Percentiles rank a stretch among this genome's conserved stretches.
Evolutionary conservation across 2,329 filamentous ascomycete genomes (phyloP).

Genomic region (Fusarium pseudoanthophilum): DNA sequence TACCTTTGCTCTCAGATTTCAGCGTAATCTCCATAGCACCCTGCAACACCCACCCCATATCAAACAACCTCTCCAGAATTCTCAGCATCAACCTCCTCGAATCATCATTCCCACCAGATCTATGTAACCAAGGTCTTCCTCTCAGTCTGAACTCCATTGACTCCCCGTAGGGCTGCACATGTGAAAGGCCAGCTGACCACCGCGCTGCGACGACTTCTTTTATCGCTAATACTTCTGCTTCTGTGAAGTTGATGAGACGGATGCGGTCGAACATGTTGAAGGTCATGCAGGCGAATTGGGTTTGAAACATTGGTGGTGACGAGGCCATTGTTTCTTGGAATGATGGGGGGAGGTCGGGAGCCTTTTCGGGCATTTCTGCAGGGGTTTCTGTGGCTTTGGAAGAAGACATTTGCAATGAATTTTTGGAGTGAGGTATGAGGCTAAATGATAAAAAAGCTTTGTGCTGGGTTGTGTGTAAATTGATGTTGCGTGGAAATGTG

Average conservation of each 20-base stretch:
- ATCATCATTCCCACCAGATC: conserved; percentile 14
- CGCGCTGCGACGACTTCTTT: background rate
- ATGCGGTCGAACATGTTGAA: conserved; percentile 9
- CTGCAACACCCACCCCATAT: conserved; percentile 27
- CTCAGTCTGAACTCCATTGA: conserved; percentile 10
- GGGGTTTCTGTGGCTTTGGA: background rate
- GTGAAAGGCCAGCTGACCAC: conserved; percentile 2
- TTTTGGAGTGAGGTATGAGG: too few species aligned
- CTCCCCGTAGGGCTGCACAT: background rate
- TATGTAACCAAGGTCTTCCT: conserved; percentile 8
- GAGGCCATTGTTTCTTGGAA: conserved; percentile 23
- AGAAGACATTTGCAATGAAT: background rate
- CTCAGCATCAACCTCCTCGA: conserved; percentile 6
- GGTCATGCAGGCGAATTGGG: conserved; percentile 18
- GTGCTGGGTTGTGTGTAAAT: too few species aligned
- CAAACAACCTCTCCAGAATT: conserved; percentile 18
- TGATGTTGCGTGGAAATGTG: background rate
- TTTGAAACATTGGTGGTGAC: background rate
- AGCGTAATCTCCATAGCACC: conserved; percentile 10
- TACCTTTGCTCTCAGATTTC: conserved; percentile 23
- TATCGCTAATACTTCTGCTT: background rate
- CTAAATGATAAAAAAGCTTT: background rate
- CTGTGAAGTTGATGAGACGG: conserved; percentile 17
- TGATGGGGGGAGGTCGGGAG: background rate
- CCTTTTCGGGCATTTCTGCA: background rate